Conservation (phyloP, 2,329 filamentous ascomycete species). For the Exserohilum turcica region DNA sequence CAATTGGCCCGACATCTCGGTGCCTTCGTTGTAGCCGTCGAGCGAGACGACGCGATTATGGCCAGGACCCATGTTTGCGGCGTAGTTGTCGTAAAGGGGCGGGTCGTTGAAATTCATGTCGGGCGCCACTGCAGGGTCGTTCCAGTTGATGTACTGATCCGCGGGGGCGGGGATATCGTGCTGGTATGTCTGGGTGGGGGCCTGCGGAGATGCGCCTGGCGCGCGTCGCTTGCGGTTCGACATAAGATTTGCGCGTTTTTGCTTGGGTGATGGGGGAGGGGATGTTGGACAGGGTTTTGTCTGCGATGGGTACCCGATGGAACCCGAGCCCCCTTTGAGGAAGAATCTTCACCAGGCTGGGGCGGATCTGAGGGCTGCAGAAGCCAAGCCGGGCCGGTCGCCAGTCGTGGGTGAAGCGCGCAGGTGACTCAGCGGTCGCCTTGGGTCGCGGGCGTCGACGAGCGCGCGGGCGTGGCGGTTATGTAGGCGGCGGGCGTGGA, state of each 20-base stretch:
- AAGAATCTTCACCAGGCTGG: conserved; percentile 8
- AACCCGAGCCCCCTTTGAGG: background rate
- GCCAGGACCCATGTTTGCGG: conserved; percentile 20
- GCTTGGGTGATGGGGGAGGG: background rate
- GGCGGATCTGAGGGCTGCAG: conserved; percentile 4
- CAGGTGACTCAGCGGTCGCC: background rate
- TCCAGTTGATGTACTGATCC: conserved; percentile 47
- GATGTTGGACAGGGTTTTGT: background rate
- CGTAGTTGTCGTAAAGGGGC: conserved; percentile 43
- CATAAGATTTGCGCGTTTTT: conserved; percentile 26
- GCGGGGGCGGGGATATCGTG: conserved; percentile 51
- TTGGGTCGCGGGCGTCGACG: background rate
- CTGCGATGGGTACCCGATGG: conserved; percentile 11
- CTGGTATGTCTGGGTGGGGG: conserved; percentile 58
- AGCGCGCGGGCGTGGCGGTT: conserved; percentile 10
- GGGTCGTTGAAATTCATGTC: conserved; percentile 46
- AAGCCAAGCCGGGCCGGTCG: background rate
- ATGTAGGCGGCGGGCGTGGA: conserved; percentile 17
- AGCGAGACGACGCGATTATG: conserved; percentile 43
- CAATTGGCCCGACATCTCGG: conserved; percentile 49
- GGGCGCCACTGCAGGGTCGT: conserved; percentile 29
- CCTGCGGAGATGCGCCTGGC: conserved; percentile 70
- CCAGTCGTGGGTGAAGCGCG: background rate
- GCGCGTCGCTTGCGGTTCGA: conserved; percentile 71
- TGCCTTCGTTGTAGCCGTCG: conserved; percentile 34